Base-by-base conservation (phyloP, 208 protist species). In the Histomonas meleagridis region DNA sequence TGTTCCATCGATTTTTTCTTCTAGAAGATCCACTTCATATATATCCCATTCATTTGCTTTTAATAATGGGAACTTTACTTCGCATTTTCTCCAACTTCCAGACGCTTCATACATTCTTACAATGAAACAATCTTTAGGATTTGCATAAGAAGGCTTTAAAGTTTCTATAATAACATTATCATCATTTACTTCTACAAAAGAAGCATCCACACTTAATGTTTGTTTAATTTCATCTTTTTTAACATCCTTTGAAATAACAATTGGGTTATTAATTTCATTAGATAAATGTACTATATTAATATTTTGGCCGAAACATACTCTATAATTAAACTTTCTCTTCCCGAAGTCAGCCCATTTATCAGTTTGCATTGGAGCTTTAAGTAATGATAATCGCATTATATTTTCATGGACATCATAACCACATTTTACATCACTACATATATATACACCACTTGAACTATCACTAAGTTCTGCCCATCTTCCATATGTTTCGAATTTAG, bases 311-410 rank as follows among this genome's bases (percentile, higher is more conserved):
- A 46, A 46, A 86, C 32, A 55, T 86, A 86, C 18, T 38, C 18
- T 51, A 46, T 51, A 51, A 26, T 26, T 86, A 49, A 86, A 86
- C 18, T 48, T 51, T 32, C 76, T 51, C 16, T 21, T 18, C 2
- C 76, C 76, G 38, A 43, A 86, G 38, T 86, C 76, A 57, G n/a
- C 23, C 76, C 76, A 86, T 38, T 86, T 86, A 55, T 86, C 76
- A 32, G 76, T 86, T n/a, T 86, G 76, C 76, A 86, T 55, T 38
- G 76, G 76, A 38, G 76, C 76, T 28, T 86, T 86, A 14, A 86
- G 46, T n/a, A 86, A 35, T 3, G 76, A 86, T 7, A 86, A 1
- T 46, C 51, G 51, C 76, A 86, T 86, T 86, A 18, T 55, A 3
- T 5, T 10, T 7, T 57, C 46, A n/a, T 86, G 76, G 9, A 86